These are phyloP conservation scores for Penicillium waksmanii DNA, from an alignment of 495 filamentous ascomycete species.

Conservation along the genomic window DNA sequence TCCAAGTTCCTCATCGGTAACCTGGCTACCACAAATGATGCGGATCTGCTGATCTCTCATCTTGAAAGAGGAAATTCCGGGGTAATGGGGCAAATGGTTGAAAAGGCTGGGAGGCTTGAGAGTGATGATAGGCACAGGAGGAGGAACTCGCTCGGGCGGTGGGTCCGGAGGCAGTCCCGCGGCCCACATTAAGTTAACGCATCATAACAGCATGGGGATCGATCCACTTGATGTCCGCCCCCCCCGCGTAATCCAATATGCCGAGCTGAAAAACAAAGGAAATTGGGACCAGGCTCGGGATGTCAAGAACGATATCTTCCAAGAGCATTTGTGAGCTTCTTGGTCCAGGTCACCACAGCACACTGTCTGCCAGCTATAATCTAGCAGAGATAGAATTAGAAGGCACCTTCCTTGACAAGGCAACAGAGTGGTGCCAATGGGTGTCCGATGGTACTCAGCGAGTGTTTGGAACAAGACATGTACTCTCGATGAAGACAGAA, in stretches of 20 bases:
- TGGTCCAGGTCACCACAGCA: slow-evolving; percentile 42
- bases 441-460: slow-evolving; percentile 37
- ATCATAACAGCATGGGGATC: too few relatives aligned
- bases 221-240: too few relatives aligned
- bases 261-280: slow-evolving; percentile 35
- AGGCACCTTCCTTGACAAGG: slow-evolving; percentile 31
- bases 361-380: slow-evolving; percentile 36
- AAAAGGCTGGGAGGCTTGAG: too few relatives aligned
- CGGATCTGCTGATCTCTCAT: too few relatives aligned
- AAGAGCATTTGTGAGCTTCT: slow-evolving; percentile 37
- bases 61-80: too few relatives aligned
- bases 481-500: slow-evolving; percentile 40
- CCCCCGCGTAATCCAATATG: slow-evolving; percentile 34
- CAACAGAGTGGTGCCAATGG: slow-evolving; percentile 40
- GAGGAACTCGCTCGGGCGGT: too few relatives aligned
- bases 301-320: slow-evolving; percentile 42
- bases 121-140: too few relatives aligned
- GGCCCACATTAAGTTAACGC: too few relatives aligned
- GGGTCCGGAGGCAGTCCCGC: too few relatives aligned
- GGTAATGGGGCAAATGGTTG: too few relatives aligned
- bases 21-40: too few relatives aligned
- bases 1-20: too few relatives aligned
- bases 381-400: slow-evolving; percentile 38
- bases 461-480: slow-evolving; percentile 36
- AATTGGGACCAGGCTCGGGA: slow-evolving; percentile 40